A percentile compares a stretch with the other conserved stretches of the same genome.
These are phyloP conservation scores for Solanum sejunctum DNA, from an alignment of 257 asterid genomes.

Conservation along the genomic window DNA sequence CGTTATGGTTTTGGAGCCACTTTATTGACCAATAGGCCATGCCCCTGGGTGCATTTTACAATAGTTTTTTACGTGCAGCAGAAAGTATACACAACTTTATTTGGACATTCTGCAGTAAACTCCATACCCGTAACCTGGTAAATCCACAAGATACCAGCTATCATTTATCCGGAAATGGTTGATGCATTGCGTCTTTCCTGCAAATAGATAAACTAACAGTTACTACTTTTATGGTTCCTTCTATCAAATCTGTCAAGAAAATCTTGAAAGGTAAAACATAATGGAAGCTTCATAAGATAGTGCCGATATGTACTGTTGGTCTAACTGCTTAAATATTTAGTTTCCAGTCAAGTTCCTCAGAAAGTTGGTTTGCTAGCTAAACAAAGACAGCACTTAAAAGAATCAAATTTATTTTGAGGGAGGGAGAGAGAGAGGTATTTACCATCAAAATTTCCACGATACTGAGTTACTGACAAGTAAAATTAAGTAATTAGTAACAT, in stretches of 20 bases:
- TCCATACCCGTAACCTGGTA: constrained; percentile 96
- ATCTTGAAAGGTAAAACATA: not conserved
- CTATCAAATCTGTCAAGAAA: not conserved
- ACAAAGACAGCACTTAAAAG: not conserved
- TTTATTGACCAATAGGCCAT: not conserved
- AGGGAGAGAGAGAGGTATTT: not conserved
- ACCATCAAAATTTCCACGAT: not conserved
- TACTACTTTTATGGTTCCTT: not conserved
- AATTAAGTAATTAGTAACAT: not conserved
- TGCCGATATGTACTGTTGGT: not conserved
- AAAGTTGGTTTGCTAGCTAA: not conserved
- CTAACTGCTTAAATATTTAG: not conserved
- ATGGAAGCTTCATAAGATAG: not conserved
- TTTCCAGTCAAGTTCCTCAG: not conserved
- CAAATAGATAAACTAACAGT: constrained; percentile 5
- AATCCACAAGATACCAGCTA: constrained; percentile 93
- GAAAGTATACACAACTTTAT: not conserved
- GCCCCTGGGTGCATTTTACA: not conserved
- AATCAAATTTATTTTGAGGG: not conserved
- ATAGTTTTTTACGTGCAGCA: not conserved
- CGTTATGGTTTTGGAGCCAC: not conserved
- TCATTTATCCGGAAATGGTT: constrained; percentile 87
- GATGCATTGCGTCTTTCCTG: constrained; percentile 99
- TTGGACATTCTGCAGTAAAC: not conserved
- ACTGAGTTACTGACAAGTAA: not conserved